Percentiles rank a stretch among this genome's conserved stretches.
Conservation (phyloP, 2,329 filamentous ascomycete species). For the Dothistroma septosporum region DNA sequence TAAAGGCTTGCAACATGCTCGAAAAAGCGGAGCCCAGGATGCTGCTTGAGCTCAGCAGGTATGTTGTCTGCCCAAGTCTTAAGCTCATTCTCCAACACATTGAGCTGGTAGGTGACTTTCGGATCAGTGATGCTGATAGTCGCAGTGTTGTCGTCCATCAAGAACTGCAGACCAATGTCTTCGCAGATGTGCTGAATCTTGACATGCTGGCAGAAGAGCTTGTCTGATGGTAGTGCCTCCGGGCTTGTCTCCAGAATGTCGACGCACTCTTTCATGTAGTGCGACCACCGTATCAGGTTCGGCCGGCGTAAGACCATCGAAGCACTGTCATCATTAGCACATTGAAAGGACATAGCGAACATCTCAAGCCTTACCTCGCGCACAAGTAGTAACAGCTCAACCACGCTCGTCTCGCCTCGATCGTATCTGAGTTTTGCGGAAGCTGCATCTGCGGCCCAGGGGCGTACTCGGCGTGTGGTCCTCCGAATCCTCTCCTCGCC, state of each 20-base stretch:
- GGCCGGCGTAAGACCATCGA: conserved; percentile 57
- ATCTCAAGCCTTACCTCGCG: conserved; percentile 42
- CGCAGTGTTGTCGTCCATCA: conserved; percentile 52
- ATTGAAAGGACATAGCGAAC: neutral
- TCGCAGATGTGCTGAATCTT: conserved; percentile 57
- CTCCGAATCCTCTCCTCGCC: conserved; percentile 33
- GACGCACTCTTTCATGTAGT: conserved; percentile 61
- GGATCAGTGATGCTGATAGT: conserved; percentile 53
- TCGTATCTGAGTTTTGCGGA: conserved; percentile 46
- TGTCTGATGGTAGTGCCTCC: conserved; percentile 56
- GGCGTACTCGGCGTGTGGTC: conserved; percentile 33
- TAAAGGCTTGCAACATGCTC: conserved; percentile 49
- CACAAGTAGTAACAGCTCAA: conserved; percentile 59
- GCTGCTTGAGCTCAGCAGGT: conserved; percentile 36
- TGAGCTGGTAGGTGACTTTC: conserved; percentile 53
- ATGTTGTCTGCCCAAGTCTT: conserved; percentile 45
- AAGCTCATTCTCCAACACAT: conserved; percentile 53
- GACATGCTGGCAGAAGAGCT: conserved; percentile 54
- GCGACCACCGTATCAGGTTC: conserved; percentile 57
- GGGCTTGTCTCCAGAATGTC: conserved; percentile 54
- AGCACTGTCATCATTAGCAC: conserved; percentile 40
- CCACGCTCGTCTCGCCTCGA: conserved; percentile 57
- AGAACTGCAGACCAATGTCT: conserved; percentile 54
- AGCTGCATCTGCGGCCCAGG: conserved; percentile 28
- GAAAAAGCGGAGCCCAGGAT: conserved; percentile 40